Percentiles rank a stretch among this genome's conserved stretches.
Conservation (phyloP, 2,329 filamentous ascomycete species). For the Colletotrichum noveboracense region DNA sequence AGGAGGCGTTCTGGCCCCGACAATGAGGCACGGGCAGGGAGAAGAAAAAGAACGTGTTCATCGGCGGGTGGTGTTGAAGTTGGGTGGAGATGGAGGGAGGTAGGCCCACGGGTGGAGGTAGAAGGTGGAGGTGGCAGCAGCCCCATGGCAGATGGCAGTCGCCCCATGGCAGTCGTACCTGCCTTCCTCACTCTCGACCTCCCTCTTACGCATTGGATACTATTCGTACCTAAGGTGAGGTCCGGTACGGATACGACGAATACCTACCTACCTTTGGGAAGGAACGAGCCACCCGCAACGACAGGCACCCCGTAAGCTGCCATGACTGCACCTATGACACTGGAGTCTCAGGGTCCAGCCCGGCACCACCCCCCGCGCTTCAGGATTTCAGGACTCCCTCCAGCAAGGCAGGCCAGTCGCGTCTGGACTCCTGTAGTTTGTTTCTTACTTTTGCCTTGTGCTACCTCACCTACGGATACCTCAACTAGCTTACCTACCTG, state of each 20-base stretch:
- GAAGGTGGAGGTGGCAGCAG: background rate
- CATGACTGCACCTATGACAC: background rate
- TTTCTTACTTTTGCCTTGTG: background rate
- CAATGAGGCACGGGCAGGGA: slow-evolving; percentile 8
- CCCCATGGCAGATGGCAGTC: no score
- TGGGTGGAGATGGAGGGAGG: background rate
- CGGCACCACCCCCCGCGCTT: background rate
- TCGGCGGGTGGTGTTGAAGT: background rate
- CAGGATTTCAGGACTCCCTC: background rate
- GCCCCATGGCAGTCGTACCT: background rate
- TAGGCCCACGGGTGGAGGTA: background rate
- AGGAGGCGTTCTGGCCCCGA: slow-evolving; percentile 13
- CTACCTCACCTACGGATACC: background rate
- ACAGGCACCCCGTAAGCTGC: background rate
- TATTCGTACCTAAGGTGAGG: no score
- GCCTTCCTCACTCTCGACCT: background rate
- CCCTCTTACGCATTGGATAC: no score
- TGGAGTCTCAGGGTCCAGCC: background rate
- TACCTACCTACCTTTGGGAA: background rate
- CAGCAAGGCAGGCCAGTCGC: background rate
- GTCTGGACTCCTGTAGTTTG: background rate
- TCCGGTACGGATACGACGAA: background rate
- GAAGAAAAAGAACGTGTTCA: background rate
- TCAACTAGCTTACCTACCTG: background rate
- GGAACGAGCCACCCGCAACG: background rate